Conservation (phyloP, 2,329 filamentous ascomycete genomes). For the Macroventuria anomochaeta region DNA sequence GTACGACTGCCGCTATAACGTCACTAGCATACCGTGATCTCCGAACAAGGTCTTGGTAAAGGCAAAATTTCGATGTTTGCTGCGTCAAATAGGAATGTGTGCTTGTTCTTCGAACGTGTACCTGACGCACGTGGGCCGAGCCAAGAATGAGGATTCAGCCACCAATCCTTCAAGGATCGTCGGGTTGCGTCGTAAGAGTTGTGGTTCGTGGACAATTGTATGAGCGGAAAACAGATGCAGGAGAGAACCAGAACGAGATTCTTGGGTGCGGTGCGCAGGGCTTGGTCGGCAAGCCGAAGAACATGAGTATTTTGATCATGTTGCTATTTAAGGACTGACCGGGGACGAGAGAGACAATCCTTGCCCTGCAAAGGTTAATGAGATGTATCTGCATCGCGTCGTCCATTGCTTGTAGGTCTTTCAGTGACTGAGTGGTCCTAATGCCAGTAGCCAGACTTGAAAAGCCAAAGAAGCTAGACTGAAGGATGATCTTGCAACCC, state of each 20-base stretch:
- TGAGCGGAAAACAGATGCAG: neutral
- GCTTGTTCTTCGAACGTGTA: conserved; percentile 2
- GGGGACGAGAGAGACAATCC: neutral
- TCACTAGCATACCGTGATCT: conserved; percentile 15
- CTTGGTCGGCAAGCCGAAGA: neutral
- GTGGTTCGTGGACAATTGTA: conserved; percentile 15
- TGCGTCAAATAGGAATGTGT: neutral
- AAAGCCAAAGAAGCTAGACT: neutral
- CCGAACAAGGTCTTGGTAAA: conserved; percentile 5
- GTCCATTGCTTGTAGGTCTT: neutral
- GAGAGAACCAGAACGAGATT: neutral
- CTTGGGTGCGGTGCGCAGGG: neutral
- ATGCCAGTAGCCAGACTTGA: neutral
- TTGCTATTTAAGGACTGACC: neutral
- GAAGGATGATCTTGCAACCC: neutral
- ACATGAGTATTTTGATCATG: neutral
- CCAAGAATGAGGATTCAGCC: conserved; percentile 17
- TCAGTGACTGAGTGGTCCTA: neutral
- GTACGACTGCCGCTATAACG: neutral
- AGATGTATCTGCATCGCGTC: neutral
- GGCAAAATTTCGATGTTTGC: neutral
- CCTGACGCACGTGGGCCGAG: conserved; percentile 15
- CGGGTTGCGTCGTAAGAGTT: neutral
- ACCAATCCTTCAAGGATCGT: conserved; percentile 4
- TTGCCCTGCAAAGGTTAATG: neutral